phyloP scores from a whole-genome alignment of 2,329 filamentous ascomycete species.

The Trichoderma sp. region DNA sequence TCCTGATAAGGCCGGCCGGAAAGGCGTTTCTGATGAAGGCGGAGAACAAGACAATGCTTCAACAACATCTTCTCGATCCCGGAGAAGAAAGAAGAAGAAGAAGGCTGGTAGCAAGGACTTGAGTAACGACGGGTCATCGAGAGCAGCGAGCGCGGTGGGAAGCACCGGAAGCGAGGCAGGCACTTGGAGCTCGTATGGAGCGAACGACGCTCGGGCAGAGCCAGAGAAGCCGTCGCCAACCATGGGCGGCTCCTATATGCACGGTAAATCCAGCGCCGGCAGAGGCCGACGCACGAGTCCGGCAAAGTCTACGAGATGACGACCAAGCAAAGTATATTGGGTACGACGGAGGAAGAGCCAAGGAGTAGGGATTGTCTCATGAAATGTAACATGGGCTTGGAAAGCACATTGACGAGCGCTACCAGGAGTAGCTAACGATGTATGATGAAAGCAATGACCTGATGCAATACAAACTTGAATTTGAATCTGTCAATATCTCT shows the following conservation, averaged over 20 bases:
- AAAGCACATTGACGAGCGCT: not conserved
- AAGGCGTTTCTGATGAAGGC: not conserved
- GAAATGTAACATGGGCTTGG: not conserved
- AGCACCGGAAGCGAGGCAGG: slow-evolving; percentile 15
- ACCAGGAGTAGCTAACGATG: not conserved
- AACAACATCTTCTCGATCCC: not conserved
- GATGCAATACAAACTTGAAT: not conserved
- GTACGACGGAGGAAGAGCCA: not conserved
- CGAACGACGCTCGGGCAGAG: not conserved
- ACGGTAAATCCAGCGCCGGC: not conserved
- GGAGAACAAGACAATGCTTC: not conserved
- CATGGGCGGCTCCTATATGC: not conserved
- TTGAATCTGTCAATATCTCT: no score
- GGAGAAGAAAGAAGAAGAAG: not conserved
- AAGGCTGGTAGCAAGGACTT: not conserved
- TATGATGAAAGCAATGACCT: not conserved
- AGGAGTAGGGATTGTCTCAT: not conserved
- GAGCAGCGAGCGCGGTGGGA: not conserved
- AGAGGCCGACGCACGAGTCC: not conserved
- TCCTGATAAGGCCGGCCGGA: no score
- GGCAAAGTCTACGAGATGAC: not conserved
- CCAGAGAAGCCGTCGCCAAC: not conserved
- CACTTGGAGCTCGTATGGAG: not conserved
- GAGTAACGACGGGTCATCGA: not conserved
- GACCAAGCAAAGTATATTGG: no score